Evolutionary conservation across 441 rosid species (phyloP), one percentile per base, ranked within the genome.

Genomic region (Oxalis stricta): DNA sequence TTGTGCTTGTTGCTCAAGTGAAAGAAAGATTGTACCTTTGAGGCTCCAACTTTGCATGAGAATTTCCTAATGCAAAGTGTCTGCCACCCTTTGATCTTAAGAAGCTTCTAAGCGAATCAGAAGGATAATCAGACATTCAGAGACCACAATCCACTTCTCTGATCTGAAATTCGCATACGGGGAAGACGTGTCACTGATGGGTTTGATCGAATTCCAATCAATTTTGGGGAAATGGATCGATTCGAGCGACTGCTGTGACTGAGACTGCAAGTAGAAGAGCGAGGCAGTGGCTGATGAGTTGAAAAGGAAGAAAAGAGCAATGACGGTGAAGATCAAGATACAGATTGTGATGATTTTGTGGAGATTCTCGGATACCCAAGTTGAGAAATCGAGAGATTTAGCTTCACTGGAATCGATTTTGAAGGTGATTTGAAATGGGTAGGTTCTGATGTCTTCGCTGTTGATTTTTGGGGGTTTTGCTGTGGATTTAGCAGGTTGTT

Each of bases 11-110:
- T 65, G 76, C 44, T 83, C 94, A 7, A 87, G 52, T 21, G 96
- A 83, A 51, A 87, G 48, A 66, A 58, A 80, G 16, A 87, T 78
- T 10, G 82, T 72, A 44, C 96, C 94, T 65, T 87, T 87, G 20
- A 87, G 69, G 35, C 35, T 64, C 96, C 96, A 87, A 61, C 89
- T 10, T 49, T 58, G 0, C 92, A 94, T 5, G 94, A 83, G 96
- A 83, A 61, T 80, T 76, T n/a, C 55, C 94, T 94, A 19, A 87
- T 61, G 5, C 88, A 85, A 35, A 87, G 64, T 20, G 84, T 69
- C 46, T 87, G 96, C 96, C 96, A 87, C 26, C 96, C 89, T 39
- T 64, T 72, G 58, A 87, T 68, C 65, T 63, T 78, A 31, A 76
- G 75, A 18, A 78, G 57, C 18, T 56, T 71, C 28, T 66, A 20